Percentiles rank a stretch among this genome's conserved stretches.
These are phyloP conservation scores for Hygrophoropsis aurantiaca DNA, from an alignment of 768 basidiomycete species.

Conservation along the genomic window DNA sequence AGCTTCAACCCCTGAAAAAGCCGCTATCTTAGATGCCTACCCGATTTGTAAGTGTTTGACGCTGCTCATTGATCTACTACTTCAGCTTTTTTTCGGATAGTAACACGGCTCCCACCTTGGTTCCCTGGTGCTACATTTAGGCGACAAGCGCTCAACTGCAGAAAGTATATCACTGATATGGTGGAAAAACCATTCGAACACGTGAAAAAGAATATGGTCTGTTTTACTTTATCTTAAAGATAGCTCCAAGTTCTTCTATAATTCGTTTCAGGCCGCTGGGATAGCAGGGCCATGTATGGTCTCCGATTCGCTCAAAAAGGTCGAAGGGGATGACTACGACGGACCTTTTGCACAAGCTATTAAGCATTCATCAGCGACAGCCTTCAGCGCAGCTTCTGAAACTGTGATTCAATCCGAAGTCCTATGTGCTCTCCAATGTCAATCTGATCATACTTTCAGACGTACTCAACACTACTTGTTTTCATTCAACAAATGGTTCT, in stretches of 20 bases:
- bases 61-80: too few relatives aligned
- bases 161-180: conserved; percentile 23
- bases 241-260: neutral
- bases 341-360: conserved; percentile 26
- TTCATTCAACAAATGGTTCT: conserved; percentile 25
- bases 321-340: conserved; percentile 9
- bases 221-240: neutral
- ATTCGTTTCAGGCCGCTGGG: conserved; percentile 13
- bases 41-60: conserved; percentile 3
- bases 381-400: conserved; percentile 26
- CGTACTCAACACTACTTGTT: conserved; percentile 14
- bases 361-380: conserved; percentile 31
- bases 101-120: conserved; percentile 47
- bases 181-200: conserved; percentile 33
- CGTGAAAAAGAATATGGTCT: conserved; percentile 44
- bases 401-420: conserved; percentile 12
- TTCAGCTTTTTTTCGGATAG: conserved; percentile 15
- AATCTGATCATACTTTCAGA: conserved; percentile 7
- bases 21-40: conserved; percentile 7
- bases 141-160: conserved; percentile 40
- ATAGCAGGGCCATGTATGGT: conserved; percentile 27
- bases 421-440: neutral
- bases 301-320: conserved; percentile 26
- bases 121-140: conserved; percentile 47
- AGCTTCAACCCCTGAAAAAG: conserved; percentile 6